phyloP scores from a whole-genome alignment of 495 filamentous ascomycete species.

The Aspergillus bertholletiae region DNA sequence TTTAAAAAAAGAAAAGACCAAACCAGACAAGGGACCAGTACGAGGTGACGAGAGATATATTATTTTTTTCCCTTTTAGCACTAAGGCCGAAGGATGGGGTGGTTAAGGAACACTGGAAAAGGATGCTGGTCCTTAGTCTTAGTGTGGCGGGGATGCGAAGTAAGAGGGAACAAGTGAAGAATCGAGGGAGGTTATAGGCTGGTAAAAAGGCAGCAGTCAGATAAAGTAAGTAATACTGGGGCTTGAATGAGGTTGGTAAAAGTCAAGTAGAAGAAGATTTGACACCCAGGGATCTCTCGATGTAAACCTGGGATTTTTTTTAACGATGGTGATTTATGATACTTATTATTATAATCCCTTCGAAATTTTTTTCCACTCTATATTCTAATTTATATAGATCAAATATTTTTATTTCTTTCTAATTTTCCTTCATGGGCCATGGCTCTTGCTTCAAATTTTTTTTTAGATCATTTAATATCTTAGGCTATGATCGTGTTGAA shows the following conservation, averaged over 20 bases:
- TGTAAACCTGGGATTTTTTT: neutral
- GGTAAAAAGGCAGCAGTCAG: neutral
- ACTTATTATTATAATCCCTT: neutral
- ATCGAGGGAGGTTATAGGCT: neutral
- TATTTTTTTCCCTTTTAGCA: conserved; percentile 12
- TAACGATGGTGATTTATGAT: neutral
- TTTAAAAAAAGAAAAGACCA: conserved; percentile 6
- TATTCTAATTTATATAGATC: neutral
- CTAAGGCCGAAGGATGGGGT: conserved; percentile 13
- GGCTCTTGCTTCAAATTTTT: neutral
- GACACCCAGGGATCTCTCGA: neutral
- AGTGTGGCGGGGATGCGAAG: conserved; percentile 18
- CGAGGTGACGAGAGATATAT: conserved; percentile 22
- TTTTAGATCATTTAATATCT: conserved; percentile 10
- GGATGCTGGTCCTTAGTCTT: conserved; percentile 16
- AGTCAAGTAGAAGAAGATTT: neutral
- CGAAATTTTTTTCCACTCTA: neutral
- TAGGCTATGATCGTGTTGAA: conserved; percentile 9
- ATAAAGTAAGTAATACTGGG: neutral
- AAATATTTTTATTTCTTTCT: neutral
- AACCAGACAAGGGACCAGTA: conserved; percentile 1
- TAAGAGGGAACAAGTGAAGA: neutral
- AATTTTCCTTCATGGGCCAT: neutral
- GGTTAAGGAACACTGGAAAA: conserved; percentile 8
- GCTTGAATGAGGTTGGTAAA: neutral